phyloP scores from a whole-genome alignment of 2,329 filamentous ascomycete species.

The Aspergillus sp. region DNA sequence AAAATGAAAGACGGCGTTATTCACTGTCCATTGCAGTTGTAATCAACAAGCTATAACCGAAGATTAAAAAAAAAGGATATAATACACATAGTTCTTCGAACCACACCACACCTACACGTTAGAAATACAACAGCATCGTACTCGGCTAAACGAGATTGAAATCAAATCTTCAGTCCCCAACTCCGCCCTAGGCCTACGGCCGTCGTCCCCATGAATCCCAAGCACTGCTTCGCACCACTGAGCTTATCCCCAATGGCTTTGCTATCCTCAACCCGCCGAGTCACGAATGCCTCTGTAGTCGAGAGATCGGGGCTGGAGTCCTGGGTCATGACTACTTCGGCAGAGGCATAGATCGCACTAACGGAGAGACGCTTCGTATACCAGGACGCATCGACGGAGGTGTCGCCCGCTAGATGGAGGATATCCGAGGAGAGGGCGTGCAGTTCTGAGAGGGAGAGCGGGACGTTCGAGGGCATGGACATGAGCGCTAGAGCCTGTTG shows the following conservation, averaged over 20 bases:
- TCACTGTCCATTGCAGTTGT: too few relatives aligned
- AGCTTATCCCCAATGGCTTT: constrained; percentile 62
- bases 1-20: too few relatives aligned
- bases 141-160: not conserved
- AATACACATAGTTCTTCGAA: not conserved
- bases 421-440: constrained; percentile 87
- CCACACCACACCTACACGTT: not conserved
- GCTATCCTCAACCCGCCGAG: constrained; percentile 70
- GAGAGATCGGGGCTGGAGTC: constrained; percentile 71
- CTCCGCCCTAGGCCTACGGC: constrained; percentile 81
- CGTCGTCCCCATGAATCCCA: constrained; percentile 76
- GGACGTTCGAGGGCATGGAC: constrained; percentile 77
- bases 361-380: constrained; percentile 71
- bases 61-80: not conserved
- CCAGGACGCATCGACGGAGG: constrained; percentile 80
- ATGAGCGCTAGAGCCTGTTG: constrained; percentile 80
- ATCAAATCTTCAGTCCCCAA: constrained; percentile 76
- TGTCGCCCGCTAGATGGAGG: constrained; percentile 80
- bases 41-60: too few relatives aligned
- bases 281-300: constrained; percentile 78
- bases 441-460: constrained; percentile 75
- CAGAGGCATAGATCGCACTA: constrained; percentile 68
- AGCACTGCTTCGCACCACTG: constrained; percentile 69
- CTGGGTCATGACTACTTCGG: constrained; percentile 92
- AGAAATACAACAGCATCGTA: not conserved